Base-by-base conservation (phyloP, 208 protist species). In the Leishmania amazonensis region DNA sequence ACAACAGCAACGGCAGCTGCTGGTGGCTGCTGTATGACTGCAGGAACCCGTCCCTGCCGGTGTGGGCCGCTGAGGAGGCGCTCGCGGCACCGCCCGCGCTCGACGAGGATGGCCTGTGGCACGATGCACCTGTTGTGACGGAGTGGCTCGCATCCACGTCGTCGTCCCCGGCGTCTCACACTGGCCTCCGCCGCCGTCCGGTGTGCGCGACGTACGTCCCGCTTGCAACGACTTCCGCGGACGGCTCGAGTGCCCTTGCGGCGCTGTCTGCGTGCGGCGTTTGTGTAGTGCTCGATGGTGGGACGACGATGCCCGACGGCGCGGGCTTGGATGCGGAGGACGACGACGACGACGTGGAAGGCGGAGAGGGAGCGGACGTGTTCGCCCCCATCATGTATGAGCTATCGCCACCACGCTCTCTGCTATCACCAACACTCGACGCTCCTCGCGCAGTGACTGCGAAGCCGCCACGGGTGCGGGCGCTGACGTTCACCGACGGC, bases 21-120 rank as follows among this genome's bases (percentile, higher is more conserved):
- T 81, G 77, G 72, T 81, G 77, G 70, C 40, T 85, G 71, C 71
- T 85, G 47, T 85, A 85, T 35, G 82, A 85, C 77, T 70, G 71
- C 57, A 78, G 82, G 8, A 78, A 81, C 38, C 60, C 82, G 15
- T 78, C 77, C 0, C 49, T 8, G 15, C 82, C 82, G 49, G 82
- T 85, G 49, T 85, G 82, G 82, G 54, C 49, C 15, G 81, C 49
- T 4, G 76, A 68, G 35, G 70, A 68, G 42, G 62, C 81, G 11
- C 58, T 67, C 40, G 45, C 21, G 40, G 58, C 8, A 28, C 58
- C 75, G 24, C 60, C 75, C 0, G 24, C 38, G 35, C 58, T 79
- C 13, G 38, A 57, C 45, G 58, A 64, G n/a, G 57, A 51, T n/a
- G 58, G n/a, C 9, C 21, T 47, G 28, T 62, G 65, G n/a, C 65